phyloP scores from a whole-genome alignment of 768 basidiomycete species.

The Xerocomus brunneocitrinus region DNA sequence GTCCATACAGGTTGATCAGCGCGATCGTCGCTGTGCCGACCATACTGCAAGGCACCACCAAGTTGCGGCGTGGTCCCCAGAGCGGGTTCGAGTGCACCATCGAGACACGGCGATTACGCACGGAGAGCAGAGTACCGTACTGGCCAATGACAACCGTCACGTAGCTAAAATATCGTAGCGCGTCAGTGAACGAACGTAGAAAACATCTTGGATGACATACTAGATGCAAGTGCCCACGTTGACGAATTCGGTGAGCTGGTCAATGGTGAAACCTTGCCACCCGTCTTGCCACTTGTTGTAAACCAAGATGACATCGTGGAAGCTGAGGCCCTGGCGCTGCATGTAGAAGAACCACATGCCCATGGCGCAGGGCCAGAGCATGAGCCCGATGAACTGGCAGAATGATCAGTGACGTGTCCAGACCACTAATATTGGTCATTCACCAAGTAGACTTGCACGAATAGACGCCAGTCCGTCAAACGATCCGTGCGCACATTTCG shows the following conservation, averaged over 20 bases:
- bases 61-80: slow-evolving; percentile 38
- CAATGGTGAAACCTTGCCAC: slow-evolving; percentile 29
- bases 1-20: slow-evolving; percentile 34
- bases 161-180: slow-evolving; percentile 25
- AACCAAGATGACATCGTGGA: slow-evolving; percentile 35
- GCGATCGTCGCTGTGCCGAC: slow-evolving; percentile 28
- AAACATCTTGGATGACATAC: slow-evolving; percentile 30
- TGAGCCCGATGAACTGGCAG: slow-evolving; percentile 38
- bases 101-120: slow-evolving; percentile 30
- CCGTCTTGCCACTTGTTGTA: slow-evolving; percentile 38
- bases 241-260: slow-evolving; percentile 34
- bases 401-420: slow-evolving; percentile 1
- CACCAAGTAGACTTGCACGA: slow-evolving; percentile 46
- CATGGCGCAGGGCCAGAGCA: slow-evolving; percentile 44
- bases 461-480: slow-evolving; percentile 45
- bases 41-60: slow-evolving; percentile 32
- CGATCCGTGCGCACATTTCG: slow-evolving; percentile 45
- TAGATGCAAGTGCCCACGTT: slow-evolving; percentile 40
- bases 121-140: slow-evolving; percentile 21
- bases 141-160: slow-evolving; percentile 32
- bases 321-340: slow-evolving; percentile 30
- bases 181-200: neutral
- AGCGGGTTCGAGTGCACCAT: slow-evolving; percentile 24
- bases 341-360: slow-evolving; percentile 39
- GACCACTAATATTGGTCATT: slow-evolving; percentile 7